Evolutionary conservation across 768 basidiomycete genomes (phyloP), one percentile per base, ranked within the genome.

Genomic region (Calocera viscosa): DNA sequence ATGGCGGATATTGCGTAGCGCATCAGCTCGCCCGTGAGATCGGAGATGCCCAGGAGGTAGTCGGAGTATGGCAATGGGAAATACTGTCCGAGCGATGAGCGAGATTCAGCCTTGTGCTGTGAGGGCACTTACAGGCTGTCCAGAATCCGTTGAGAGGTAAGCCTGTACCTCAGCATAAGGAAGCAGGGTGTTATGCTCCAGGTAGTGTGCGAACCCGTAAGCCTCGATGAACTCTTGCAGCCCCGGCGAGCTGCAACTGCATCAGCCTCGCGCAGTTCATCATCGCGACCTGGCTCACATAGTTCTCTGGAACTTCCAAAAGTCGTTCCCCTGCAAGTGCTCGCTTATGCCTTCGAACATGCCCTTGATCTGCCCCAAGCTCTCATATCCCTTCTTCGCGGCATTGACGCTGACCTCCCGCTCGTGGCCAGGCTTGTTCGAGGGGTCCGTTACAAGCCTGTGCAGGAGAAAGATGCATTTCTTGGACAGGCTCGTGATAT

Each of bases 211-310:
- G 74, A 97, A 94, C 72, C 91, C 88, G 67, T 93, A 78, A 0
- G 90, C 94, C 75, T 98, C 96, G 69, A 97, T 91, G 76, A 93
- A 98, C 77, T 98, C 96, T 75, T 98, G 94, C 32, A 98, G 76
- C 2, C 94, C 80, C 1, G 77, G 77, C 10, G 79, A 77, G 30
- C 75, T 79, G 67, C 65, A 72, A 30, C 71, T 71, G 49, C 8
- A 26, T 26, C 24, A 33, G 11, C 86, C 43, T 34, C 70, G 11
- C 35, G 32, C 2, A 68, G 30, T 32, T 60, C 32, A 16, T 43
- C 5, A 8, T 40, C n/a, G 32, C 33, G 30, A 63, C 33, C 26
- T n/a, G 40, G 69, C 87, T 83, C 35, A 83, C 82, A 72, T 89
- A 82, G 74, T 47, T 24, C 64, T 32, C n/a, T 38, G 41, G 53